phyloP scores from a whole-genome alignment of 2,329 filamentous ascomycete genomes.

The Ophioceras dolichostomum region DNA sequence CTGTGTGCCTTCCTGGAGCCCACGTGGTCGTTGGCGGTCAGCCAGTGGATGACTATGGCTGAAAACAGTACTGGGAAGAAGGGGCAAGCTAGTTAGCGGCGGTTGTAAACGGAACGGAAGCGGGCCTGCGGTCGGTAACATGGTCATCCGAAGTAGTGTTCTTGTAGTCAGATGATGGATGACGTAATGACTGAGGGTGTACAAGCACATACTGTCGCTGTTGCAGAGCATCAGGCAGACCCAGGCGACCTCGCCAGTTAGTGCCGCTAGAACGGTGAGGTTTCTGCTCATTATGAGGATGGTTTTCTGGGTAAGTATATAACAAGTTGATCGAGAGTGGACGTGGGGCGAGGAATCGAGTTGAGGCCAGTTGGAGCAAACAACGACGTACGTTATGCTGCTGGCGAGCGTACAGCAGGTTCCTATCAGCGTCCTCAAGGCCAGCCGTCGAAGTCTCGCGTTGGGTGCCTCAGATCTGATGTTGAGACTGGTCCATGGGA shows the following conservation, averaged over 20 bases:
- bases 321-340: background rate
- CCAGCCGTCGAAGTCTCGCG: background rate
- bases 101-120: background rate
- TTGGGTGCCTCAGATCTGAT: background rate
- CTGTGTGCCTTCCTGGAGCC: background rate
- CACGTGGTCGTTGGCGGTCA: slow-evolving; percentile 26
- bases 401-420: background rate
- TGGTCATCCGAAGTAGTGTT: background rate
- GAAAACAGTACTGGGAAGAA: slow-evolving; percentile 37
- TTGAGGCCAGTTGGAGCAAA: background rate
- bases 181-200: background rate
- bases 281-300: background rate
- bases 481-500: background rate
- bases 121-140: background rate
- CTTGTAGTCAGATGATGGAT: background rate
- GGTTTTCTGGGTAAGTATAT: background rate
- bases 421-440: background rate
- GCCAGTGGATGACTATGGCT: slow-evolving; percentile 34
- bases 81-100: background rate
- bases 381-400: background rate
- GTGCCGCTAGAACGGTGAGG: background rate
- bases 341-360: too few relatives aligned
- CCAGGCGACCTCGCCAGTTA: background rate
- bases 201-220: background rate
- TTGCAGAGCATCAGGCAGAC: slow-evolving; percentile 1